Evolutionary conservation across 352 stramenopile species (phyloP).

Genomic region (Phytopythium kandeliae): DNA sequence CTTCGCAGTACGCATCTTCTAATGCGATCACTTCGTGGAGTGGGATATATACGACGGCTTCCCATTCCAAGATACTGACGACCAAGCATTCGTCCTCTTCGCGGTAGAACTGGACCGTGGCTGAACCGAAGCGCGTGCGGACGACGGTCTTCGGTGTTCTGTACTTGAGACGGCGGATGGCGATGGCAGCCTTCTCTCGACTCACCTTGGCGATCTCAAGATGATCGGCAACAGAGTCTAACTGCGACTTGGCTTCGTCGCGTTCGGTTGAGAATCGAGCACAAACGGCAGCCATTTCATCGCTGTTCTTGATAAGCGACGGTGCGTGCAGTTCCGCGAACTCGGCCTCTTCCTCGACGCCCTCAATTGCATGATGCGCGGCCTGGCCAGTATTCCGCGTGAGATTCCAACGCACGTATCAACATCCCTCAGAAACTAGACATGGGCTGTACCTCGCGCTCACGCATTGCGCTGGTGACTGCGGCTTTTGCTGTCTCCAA

Average conservation of each 20-base stretch:
- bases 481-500: constrained; percentile 23
- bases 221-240: constrained; percentile 6
- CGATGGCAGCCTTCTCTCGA: constrained; percentile 11
- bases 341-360: constrained; percentile 71
- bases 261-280: constrained; percentile 17
- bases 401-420: too few relatives aligned
- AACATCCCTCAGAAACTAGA: too few relatives aligned
- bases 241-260: constrained; percentile 12
- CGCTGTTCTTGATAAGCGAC: constrained; percentile 49
- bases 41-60: constrained; percentile 45
- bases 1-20: constrained; percentile 40
- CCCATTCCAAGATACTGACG: constrained; percentile 34
- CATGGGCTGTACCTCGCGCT: constrained; percentile 23
- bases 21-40: constrained; percentile 33
- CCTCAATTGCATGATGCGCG: constrained; percentile 47
- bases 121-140: constrained; percentile 43
- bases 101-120: constrained; percentile 41
- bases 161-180: constrained; percentile 40
- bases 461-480: constrained; percentile 26
- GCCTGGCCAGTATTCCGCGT: constrained; percentile 11
- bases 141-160: constrained; percentile 28
- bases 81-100: constrained; percentile 45
- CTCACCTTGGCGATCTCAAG: constrained; percentile 15
- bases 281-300: constrained; percentile 45
- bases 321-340: constrained; percentile 68